Base-by-base conservation (phyloP, 2,329 filamentous ascomycete genomes). In the Cladosporium sp. region DNA sequence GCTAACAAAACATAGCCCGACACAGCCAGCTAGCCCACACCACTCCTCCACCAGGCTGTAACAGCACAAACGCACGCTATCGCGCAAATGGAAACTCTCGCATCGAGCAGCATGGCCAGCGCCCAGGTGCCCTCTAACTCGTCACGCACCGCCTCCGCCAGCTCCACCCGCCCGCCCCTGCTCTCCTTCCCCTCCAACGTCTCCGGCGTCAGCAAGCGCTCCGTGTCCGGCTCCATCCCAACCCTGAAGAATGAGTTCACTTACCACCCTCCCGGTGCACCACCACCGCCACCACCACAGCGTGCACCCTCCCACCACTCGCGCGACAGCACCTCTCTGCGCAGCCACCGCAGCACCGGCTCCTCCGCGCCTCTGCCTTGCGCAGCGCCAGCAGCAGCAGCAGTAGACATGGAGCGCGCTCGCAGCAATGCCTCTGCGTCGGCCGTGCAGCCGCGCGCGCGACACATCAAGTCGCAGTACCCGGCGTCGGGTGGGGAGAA, bases 401-500 rank as follows among this genome's bases (percentile, higher is more conserved):
- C 31, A 10, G 35, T 52, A 40, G 59, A n/a, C 46, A 62, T 62
- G 60, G 44, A 53, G 31, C 31, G 3, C 3, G 33, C 18, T 6
- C 33, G 35, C 23, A 37, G n/a, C 18, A 35, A 23, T 16, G 21
- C n/a, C 14, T 55, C 59, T 66, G n/a, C 53, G 53, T 52, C 49
- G 16, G 28, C 28, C 1, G 31, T 40, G 33, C 55, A 57, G 33
- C 61, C 18, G n/a, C 66, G 61, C 55, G 59, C 66, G 66, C 52
- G 71, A 65, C 66, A 73, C 65, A 74, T 82, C 67, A 79, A 79
- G 65, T 81, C 81, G 44, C 82, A 84, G 68, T 84, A 84, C 68
- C 82, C 82, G 23, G 72, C 77, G 61, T 76, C 80, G 67, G 78
- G 78, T 59, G 72, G 78, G 65, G 81, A 98, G 77, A 96, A 95